Evolutionary conservation across 768 basidiomycete genomes (phyloP), one percentile per base, ranked within the genome.

Genomic region (Leccinum rimulosum): DNA sequence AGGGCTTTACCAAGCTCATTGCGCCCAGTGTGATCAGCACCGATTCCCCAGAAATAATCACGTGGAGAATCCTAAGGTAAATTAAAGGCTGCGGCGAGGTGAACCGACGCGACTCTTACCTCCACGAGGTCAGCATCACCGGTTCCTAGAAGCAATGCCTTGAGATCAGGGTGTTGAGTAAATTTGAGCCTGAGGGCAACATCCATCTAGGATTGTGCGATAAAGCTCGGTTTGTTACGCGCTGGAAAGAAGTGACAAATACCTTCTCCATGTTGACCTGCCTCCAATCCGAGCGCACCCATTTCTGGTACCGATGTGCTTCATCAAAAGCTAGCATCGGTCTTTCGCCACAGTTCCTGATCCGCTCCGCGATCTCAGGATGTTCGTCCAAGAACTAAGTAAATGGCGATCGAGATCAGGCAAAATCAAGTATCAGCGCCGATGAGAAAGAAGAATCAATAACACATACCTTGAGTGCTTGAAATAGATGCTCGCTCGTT

Each of bases 11-110:
- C 89, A 33, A 91, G 81, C 69, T 91, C 87, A 62, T 91, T 91
- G 43, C 84, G 82, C 22, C 89, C 89, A 65, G 78, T 74, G 28
- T 80, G 75, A 69, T 91, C 85, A 40, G 80, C 76, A 6, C 89
- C 89, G 60, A 84, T 72, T n/a, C 89, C 89, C 88, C 89, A 91
- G 72, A 89, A 89, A 43, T 86, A 77, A 70, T 91, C 89, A 62
- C 84, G 86, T 59, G 85, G 84, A n/a, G 87, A 89, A 66, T 87
- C 82, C 87, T 88, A 61, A 31, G 10, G 25, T 4, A 17, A 6
- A 55, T 19, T 54, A 31, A 57, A 33, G 53, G 14, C 35, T 56
- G 51, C 15, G 47, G 25, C 54, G 49, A 35, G 36, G 61, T 10
- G 51, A 25, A 54, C 47, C 3, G n/a, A 54, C 10, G 19, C 7